Percentiles rank a stretch among this genome's conserved stretches.
Evolutionary conservation across 2,329 filamentous ascomycete genomes (phyloP).

Genomic region (Canariomyces notabilis): DNA sequence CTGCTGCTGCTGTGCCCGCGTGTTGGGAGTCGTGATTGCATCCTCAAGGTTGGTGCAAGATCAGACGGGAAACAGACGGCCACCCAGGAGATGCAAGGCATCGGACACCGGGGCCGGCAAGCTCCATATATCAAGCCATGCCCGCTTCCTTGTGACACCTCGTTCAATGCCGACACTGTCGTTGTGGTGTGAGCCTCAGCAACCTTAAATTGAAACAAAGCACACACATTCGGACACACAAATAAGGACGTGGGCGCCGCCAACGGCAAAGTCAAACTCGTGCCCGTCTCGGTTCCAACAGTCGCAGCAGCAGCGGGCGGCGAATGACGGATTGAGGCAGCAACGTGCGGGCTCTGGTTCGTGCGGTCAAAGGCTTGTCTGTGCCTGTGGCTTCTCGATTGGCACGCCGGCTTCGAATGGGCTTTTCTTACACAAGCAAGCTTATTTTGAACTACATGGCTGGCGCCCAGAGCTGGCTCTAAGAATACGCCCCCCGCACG

Average conservation of each 20-base stretch:
- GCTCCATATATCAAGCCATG: neutral
- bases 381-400: slow-evolving; percentile 16
- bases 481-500: slow-evolving; percentile 7
- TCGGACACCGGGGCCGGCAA: neutral
- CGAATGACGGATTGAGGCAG: slow-evolving; percentile 6
- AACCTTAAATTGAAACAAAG: neutral
- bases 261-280: neutral
- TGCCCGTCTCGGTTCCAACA: neutral
- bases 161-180: neutral
- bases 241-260: neutral
- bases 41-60: neutral
- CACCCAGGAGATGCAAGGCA: neutral
- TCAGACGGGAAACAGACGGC: neutral
- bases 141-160: slow-evolving; percentile 9
- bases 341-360: slow-evolving; percentile 5
- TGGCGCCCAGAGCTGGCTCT: slow-evolving; percentile 1
- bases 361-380: slow-evolving; percentile 5
- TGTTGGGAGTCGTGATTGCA: neutral
- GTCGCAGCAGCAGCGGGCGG: neutral
- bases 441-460: slow-evolving; percentile 20
- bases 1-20: neutral
- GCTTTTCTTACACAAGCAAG: slow-evolving; percentile 15
- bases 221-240: neutral
- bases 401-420: slow-evolving; percentile 15
- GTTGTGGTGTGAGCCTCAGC: neutral